Evolutionary conservation across 225 moss, liverwort and hornwort genomes (phyloP).

Genomic region (Straminergon stramineum): DNA sequence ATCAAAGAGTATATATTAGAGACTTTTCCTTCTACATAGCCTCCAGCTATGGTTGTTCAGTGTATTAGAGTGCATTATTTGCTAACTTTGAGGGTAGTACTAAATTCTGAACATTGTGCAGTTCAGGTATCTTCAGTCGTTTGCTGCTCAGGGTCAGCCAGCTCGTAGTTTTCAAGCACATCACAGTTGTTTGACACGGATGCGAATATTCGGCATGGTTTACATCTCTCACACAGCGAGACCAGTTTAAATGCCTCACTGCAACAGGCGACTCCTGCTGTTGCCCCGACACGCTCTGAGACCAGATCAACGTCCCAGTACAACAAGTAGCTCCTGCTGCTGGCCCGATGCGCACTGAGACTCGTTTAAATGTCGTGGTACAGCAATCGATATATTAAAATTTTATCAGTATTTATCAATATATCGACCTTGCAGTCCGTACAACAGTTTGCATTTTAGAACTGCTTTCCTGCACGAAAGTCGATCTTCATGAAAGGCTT

Average conservation of each 20-base stretch:
- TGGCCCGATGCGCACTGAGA: not conserved
- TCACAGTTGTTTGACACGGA: not conserved
- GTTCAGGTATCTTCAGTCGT: constrained; percentile 22
- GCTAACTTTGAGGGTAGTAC: not conserved
- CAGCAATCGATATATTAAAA: too few species aligned
- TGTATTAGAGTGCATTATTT: too few species aligned
- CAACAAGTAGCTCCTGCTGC: not conserved
- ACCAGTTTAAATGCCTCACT: constrained; percentile 1
- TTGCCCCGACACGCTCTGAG: not conserved
- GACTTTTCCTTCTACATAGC: too few species aligned
- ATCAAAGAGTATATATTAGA: too few species aligned
- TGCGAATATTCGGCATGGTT: not conserved
- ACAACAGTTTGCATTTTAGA: too few species aligned
- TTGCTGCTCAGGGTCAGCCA: constrained; percentile 15
- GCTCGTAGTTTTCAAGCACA: constrained; percentile 1
- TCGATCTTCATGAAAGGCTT: too few species aligned
- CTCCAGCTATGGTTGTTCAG: too few species aligned
- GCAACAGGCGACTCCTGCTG: not conserved
- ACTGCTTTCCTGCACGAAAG: too few species aligned
- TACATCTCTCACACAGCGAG: constrained; percentile 12
- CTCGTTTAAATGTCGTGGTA: not conserved
- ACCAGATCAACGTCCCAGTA: constrained; percentile 1
- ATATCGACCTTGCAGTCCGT: too few species aligned
- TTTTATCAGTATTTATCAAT: too few species aligned
- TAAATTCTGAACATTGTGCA: not conserved